Base-by-base conservation (phyloP, 768 basidiomycete species). In the Psilocybe cyanescens region DNA sequence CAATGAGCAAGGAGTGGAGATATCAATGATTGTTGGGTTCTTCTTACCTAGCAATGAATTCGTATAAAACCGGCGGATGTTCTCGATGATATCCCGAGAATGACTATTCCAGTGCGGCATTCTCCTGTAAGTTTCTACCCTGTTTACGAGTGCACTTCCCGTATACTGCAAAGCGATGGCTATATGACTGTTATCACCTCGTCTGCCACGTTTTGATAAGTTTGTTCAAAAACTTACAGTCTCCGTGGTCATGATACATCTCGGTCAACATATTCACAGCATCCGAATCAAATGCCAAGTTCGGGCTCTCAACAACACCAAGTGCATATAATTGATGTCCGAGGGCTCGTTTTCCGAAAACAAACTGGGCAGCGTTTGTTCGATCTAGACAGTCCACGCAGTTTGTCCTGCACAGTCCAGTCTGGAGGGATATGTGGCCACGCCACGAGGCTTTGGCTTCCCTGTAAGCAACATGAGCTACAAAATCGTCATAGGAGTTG, bases 81-180 rank as follows among this genome's bases (percentile, higher is more conserved):
- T 97, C 75, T 97, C 95, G 64, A 95, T 94, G 68, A 98, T 94
- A 72, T 98, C 96, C 37, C 97, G 82, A 1, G 95, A 97, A 75
- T 98, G 97, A 67, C 94, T 95, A 69, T 94, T 95, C 96, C 97
- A 99, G 64, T 97, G 95, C 0, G 93, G 93, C 84, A 95, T 95
- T 30, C 94, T 86, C 45, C 96, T 87, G 69, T 98, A 99, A 1
- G 94, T 97, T 72, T 99, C 96, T 6, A 98, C 94, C 2, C 96
- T 83, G 68, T 98, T 99, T 48, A 99, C 96, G 8, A 99, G 86
- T 0, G 95, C 94, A 70, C 94, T 95, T 1, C 97, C 97, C 0
- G 95, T 97, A 69, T 99, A 99, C 71, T 99, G 97, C 64, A 97
- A 79, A 0, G 97, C 96, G 60, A 99, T 87, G 0, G 95, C 96